A percentile compares a stretch with the other conserved stretches of the same genome.
These are phyloP conservation scores for Elsinoe necatrix DNA, from an alignment of 2,329 filamentous ascomycete species.

Conservation along the genomic window DNA sequence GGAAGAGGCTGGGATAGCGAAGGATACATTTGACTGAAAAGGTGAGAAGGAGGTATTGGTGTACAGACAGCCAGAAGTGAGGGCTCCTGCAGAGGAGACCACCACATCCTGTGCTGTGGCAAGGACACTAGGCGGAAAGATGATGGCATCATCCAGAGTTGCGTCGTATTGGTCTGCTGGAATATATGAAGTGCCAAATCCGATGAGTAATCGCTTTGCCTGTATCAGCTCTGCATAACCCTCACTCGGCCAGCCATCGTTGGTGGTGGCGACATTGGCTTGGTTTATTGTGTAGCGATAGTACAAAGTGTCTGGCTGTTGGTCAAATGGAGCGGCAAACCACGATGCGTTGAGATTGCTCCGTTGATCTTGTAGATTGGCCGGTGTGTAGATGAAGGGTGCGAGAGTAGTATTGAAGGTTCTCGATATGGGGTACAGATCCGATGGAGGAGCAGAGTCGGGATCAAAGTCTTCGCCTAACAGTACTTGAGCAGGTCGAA, in stretches of 20 bases:
- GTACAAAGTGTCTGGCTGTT: conserved; percentile 45
- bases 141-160: conserved; percentile 39
- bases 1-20: conserved; percentile 34
- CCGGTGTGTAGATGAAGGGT: conserved; percentile 47
- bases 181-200: conserved; percentile 49
- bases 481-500: conserved; percentile 47
- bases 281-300: conserved; percentile 37
- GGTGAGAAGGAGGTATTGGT: conserved; percentile 34
- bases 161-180: conserved; percentile 51
- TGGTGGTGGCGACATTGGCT: conserved; percentile 37
- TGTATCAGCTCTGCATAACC: conserved; percentile 48
- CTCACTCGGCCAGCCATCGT: conserved; percentile 57
- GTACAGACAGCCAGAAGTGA: conserved; percentile 49
- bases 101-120: conserved; percentile 30
- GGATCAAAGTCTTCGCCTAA: background rate
- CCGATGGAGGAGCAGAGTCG: background rate
- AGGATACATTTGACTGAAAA: conserved; percentile 42
- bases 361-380: conserved; percentile 43
- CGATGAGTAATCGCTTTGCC: conserved; percentile 46
- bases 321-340: conserved; percentile 38
- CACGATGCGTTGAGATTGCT: conserved; percentile 48
- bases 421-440: background rate
- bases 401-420: conserved; percentile 42
- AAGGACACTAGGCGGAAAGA: conserved; percentile 46
- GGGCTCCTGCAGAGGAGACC: conserved; percentile 31